Percentiles rank a stretch among this genome's conserved stretches.
phyloP scores from a whole-genome alignment of 306 rosid species.

The Cucurbita maxima region DNA sequence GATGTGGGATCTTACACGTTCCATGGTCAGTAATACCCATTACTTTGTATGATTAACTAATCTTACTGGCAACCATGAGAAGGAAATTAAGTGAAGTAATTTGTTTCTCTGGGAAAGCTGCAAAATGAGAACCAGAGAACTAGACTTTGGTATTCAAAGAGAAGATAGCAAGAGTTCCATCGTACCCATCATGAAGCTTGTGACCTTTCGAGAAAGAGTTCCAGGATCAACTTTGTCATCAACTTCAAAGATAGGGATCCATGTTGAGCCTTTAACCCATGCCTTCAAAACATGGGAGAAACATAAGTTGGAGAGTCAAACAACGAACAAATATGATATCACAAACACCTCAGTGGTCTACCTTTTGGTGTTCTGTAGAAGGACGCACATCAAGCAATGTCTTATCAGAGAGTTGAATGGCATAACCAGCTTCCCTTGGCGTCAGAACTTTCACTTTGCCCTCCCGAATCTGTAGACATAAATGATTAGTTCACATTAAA shows the following conservation, averaged over 20 bases:
- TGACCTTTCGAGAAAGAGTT: slow-evolving; percentile 49
- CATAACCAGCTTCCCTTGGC: slow-evolving; percentile 89
- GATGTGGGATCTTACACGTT: too few species aligned
- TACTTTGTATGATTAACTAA: neutral
- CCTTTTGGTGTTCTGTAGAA: slow-evolving; percentile 72
- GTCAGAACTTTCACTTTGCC: slow-evolving; percentile 65
- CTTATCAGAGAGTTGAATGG: slow-evolving; percentile 79
- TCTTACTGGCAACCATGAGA: neutral
- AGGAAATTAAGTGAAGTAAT: neutral
- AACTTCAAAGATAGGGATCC: slow-evolving; percentile 81
- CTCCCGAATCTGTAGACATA: slow-evolving; percentile 44
- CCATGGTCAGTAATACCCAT: neutral
- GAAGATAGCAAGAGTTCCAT: slow-evolving; percentile 2
- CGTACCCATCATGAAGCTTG: slow-evolving; percentile 69
- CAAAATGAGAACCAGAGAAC: neutral
- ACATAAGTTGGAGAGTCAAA: slow-evolving; percentile 2
- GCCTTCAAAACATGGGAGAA: slow-evolving; percentile 31
- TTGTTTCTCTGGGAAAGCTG: neutral
- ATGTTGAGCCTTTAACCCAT: slow-evolving; percentile 79
- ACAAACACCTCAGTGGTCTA: neutral
- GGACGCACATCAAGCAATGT: slow-evolving; percentile 92
- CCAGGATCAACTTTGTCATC: slow-evolving; percentile 42
- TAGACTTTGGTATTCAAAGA: neutral
- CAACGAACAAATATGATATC: neutral
- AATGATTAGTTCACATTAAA: neutral